phyloP scores from a whole-genome alignment of 768 basidiomycete genomes.

The Termitomyces sp. region DNA sequence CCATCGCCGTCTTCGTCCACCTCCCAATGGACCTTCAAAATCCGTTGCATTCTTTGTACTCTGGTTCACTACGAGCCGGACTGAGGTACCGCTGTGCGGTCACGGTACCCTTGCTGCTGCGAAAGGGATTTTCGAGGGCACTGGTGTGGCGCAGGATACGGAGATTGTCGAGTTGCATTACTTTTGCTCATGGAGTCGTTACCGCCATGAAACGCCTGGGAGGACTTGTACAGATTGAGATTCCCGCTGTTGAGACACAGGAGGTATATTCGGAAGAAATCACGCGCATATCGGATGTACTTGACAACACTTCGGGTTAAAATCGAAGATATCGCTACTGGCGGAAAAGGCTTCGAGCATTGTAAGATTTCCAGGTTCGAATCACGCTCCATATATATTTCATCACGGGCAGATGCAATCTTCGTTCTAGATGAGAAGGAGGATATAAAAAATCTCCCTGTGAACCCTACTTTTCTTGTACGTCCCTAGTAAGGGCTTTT shows the following conservation, averaged over 20 bases:
- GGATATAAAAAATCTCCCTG: conserved; percentile 9
- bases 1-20: conserved; percentile 16
- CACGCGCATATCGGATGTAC: conserved; percentile 20
- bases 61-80: conserved; percentile 26
- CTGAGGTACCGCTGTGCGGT: conserved; percentile 33
- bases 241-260: conserved; percentile 24
- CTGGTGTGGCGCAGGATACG: conserved; percentile 21
- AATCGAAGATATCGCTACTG: conserved; percentile 31
- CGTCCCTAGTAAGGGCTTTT: background rate
- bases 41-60: conserved; percentile 29
- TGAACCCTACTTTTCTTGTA: conserved; percentile 5
- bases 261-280: conserved; percentile 25
- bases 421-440: conserved; percentile 33
- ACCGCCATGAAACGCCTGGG: conserved; percentile 24
- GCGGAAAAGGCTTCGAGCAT: conserved; percentile 24
- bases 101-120: conserved; percentile 41
- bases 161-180: conserved; percentile 31
- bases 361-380: conserved; percentile 19
- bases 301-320: conserved; percentile 35
- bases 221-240: conserved; percentile 31
- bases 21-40: conserved; percentile 3
- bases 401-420: conserved; percentile 25
- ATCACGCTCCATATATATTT: background rate
- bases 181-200: conserved; percentile 18
- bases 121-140: conserved; percentile 29